phyloP scores from a whole-genome alignment of 768 basidiomycete genomes.

The Myochromella boudieri region DNA sequence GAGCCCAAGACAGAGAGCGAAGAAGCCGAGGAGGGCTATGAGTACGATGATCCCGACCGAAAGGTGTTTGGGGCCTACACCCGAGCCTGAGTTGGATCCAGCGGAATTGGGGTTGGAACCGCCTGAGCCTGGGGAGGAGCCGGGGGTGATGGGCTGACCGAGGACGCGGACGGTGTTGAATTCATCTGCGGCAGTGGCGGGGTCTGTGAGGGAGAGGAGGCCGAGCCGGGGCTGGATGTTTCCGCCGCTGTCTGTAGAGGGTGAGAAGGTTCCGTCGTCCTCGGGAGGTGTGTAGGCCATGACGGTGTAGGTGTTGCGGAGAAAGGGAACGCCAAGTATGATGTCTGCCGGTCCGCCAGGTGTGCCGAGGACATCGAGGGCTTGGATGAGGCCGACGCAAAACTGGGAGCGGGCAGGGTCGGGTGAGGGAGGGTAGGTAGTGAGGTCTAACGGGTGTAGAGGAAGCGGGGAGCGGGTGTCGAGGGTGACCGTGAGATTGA shows the following conservation, averaged over 20 bases:
- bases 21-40: constrained; percentile 57
- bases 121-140: background rate
- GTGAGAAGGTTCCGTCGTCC: constrained; percentile 5
- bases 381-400: constrained; percentile 72
- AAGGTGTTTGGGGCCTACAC: constrained; percentile 36
- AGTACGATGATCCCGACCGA: constrained; percentile 65
- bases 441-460: constrained; percentile 76
- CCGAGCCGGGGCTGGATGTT: constrained; percentile 51
- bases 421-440: constrained; percentile 43
- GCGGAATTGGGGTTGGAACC: background rate
- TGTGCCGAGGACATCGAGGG: constrained; percentile 42
- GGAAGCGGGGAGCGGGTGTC: constrained; percentile 56
- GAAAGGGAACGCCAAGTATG: constrained; percentile 76
- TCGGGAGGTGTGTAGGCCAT: constrained; percentile 58
- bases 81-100: constrained; percentile 16
- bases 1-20: constrained; percentile 51
- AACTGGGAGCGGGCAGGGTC: constrained; percentile 39
- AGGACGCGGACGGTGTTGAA: constrained; percentile 71
- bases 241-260: constrained; percentile 10
- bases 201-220: constrained; percentile 61
- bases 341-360: constrained; percentile 56
- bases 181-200: constrained; percentile 58
- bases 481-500: constrained; percentile 72
- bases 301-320: constrained; percentile 76
- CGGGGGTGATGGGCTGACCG: constrained; percentile 49